These are phyloP conservation scores for Nicotiana benthamiana DNA, from an alignment of 257 asterid species.

Conservation along the genomic window DNA sequence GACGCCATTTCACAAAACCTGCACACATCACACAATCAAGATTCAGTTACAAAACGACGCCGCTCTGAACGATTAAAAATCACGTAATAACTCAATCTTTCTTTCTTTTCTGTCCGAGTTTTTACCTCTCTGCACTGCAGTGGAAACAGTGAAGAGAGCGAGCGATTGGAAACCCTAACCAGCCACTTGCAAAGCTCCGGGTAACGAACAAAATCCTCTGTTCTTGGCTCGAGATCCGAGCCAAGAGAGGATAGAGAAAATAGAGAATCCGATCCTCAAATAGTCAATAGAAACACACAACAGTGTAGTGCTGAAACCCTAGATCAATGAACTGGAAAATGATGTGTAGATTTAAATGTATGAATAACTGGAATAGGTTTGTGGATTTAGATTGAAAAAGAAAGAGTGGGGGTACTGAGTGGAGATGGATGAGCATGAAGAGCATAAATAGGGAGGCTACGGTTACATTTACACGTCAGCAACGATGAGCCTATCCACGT, in stretches of 20 bases:
- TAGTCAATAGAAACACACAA: constrained; percentile 22
- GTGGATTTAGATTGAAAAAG: constrained; percentile 5
- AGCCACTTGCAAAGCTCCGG: not conserved
- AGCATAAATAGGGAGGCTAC: constrained; percentile 54
- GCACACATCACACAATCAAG: not conserved
- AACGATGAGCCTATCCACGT: constrained; percentile 37
- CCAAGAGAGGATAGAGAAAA: constrained; percentile 58
- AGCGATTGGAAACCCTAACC: not conserved
- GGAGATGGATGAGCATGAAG: constrained; percentile 40
- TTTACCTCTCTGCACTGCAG: constrained; percentile 29
- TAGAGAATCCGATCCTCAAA: constrained; percentile 27
- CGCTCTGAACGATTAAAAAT: constrained; percentile 7
- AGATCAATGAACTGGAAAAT: constrained; percentile 1
- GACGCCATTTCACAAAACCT: constrained; percentile 54
- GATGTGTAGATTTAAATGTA: not conserved
- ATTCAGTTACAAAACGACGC: not conserved
- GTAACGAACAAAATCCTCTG: constrained; percentile 28
- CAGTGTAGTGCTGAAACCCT: constrained; percentile 15
- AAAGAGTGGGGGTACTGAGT: constrained; percentile 16
- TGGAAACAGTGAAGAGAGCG: not conserved
- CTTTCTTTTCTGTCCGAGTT: too few relatives aligned
- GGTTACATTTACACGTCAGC: constrained; percentile 50
- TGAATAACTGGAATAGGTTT: constrained; percentile 8
- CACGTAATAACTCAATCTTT: not conserved
- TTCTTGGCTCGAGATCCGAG: constrained; percentile 97